Conservation (phyloP, 805 yeast genomes). For the Teunomyces lycoperdinae region DNA sequence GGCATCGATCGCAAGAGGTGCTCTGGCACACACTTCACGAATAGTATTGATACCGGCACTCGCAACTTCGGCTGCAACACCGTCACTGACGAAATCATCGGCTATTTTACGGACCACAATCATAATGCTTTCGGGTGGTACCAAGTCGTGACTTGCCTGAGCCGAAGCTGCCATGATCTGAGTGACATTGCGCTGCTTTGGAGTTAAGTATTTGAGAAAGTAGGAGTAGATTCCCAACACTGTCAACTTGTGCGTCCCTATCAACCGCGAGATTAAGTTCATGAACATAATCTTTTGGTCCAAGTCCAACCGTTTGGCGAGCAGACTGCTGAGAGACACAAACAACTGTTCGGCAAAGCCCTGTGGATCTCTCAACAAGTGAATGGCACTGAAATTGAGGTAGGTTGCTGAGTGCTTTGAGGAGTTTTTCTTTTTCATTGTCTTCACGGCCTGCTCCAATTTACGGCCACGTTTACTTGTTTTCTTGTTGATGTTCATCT, state of each 20-base stretch:
- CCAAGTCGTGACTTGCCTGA: conserved; percentile 93
- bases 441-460: conserved; percentile 69
- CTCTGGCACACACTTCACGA: conserved; percentile 88
- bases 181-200: conserved; percentile 92
- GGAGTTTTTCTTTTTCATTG: conserved; percentile 58
- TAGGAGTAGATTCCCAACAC: conserved; percentile 87
- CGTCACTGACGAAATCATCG: conserved; percentile 96
- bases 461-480: conserved; percentile 76
- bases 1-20: conserved; percentile 90
- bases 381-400: conserved; percentile 92
- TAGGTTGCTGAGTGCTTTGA: conserved; percentile 60
- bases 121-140: conserved; percentile 88
- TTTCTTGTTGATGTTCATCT: conserved; percentile 79
- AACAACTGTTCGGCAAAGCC: conserved; percentile 90
- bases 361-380: conserved; percentile 92
- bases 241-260: conserved; percentile 92
- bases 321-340: conserved; percentile 68
- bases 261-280: conserved; percentile 82
- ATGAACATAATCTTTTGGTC: conserved; percentile 88
- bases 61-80: conserved; percentile 97
- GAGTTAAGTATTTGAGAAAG: conserved; percentile 85
- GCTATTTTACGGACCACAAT: conserved; percentile 88
- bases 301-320: conserved; percentile 66
- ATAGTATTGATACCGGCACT: conserved; percentile 97
- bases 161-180: conserved; percentile 96